Evolutionary conservation across 768 basidiomycete species (phyloP), one percentile per base, ranked within the genome.

Genomic region (Suillus plorans): DNA sequence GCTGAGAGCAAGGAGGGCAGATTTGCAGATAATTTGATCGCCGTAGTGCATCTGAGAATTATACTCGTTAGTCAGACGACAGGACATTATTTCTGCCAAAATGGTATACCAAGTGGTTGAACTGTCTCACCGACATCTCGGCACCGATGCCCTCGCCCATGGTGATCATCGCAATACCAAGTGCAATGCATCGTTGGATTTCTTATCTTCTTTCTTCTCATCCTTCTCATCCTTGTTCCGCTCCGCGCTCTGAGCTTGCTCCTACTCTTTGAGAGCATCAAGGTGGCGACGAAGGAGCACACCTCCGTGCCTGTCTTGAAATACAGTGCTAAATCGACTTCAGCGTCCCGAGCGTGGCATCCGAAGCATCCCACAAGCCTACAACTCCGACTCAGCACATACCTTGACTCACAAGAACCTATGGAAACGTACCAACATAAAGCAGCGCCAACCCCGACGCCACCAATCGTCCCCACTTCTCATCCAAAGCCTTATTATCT

Each of bases 101-200:
- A 31, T 4, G 20, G 80, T 89, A 70, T 68, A 97, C 96, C 61
- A 99, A 81, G 74, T 99, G 97, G 77, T 98, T 97, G 82, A 99
- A 97, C 70, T 96, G 94, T 68, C 97, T 82, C 70, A 99, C 79
- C 20, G 92, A 89, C 97, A 99, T 99, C 76, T 99, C 94, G 2
- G 95, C 89, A 57, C 97, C 97, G 57, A 98, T 89, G 28, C 99
- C 97, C 78, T 99, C 97, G 22, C 97, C 97, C 95, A 99, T 49
- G 13, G 47, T 22, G 22, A 49, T 93, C 88, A 99, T 77, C 0
- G 97, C 89, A 70, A 99, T 93, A 34, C 95, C 97, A 63, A 99
- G 82, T 98, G 93, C 83, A 92, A 94, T 37, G 89, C 89, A 69
- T 94, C 92, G 66, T 50, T 22, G 62, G 80, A 28, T 37, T 85